A percentile compares a stretch with the other conserved stretches of the same genome.
These are phyloP conservation scores for Trametes sanguinea DNA, from an alignment of 768 basidiomycete genomes.

Conservation along the genomic window DNA sequence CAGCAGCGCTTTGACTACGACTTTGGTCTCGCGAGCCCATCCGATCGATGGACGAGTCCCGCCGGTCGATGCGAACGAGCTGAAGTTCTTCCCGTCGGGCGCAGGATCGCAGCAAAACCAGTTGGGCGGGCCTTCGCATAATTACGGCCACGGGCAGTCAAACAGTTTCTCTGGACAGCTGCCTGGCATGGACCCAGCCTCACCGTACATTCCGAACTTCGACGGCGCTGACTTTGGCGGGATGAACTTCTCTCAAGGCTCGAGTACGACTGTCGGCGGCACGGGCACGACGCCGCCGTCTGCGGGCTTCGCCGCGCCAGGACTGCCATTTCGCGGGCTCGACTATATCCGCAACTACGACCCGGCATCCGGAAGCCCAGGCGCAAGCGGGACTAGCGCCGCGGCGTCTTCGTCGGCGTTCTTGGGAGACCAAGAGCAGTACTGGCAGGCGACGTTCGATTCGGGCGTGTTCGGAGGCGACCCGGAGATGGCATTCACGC, in stretches of 20 bases:
- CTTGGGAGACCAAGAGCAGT: conserved; percentile 42
- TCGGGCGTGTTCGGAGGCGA: conserved; percentile 72
- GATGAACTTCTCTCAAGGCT: conserved; percentile 6
- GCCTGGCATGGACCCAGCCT: conserved; percentile 15
- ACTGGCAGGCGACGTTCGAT: conserved; percentile 62
- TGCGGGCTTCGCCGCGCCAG: conserved; percentile 60
- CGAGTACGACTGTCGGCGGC: not conserved
- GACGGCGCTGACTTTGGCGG: conserved; percentile 16
- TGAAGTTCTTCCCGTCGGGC: conserved; percentile 29
- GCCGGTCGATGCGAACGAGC: conserved; percentile 23
- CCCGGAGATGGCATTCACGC: conserved; percentile 74
- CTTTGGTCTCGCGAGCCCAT: conserved; percentile 40
- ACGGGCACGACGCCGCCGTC: conserved; percentile 27
- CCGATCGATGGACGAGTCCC: conserved; percentile 28
- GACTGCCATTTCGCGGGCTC: conserved; percentile 81
- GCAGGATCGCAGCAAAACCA: conserved; percentile 8
- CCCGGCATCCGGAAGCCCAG: conserved; percentile 35
- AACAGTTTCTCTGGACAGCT: conserved; percentile 20
- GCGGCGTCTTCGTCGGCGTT: conserved; percentile 23
- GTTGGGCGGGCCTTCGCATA: not conserved
- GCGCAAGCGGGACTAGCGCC: not conserved
- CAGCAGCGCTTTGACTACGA: conserved; percentile 50
- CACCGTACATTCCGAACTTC: conserved; percentile 7
- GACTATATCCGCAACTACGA: conserved; percentile 83
- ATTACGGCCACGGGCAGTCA: conserved; percentile 15